A percentile compares a stretch with the other conserved stretches of the same genome.
These are phyloP conservation scores for Liriodendron chinense DNA, from an alignment of 164 flowering plant species.

Conservation along the genomic window DNA sequence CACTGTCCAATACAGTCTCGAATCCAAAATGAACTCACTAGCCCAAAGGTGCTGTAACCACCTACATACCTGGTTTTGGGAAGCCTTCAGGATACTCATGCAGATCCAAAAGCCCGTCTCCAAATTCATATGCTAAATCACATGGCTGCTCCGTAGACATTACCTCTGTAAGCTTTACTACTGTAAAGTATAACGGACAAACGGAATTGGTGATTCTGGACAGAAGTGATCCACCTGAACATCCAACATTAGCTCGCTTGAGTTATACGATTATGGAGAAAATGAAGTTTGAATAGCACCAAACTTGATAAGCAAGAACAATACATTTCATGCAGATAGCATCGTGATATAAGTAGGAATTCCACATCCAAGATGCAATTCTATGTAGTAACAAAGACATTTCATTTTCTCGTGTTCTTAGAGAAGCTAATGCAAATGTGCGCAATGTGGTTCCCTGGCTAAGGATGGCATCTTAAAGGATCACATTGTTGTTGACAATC, in stretches of 20 bases:
- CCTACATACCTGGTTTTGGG: slow-evolving; percentile 52
- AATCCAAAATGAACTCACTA: too few species aligned
- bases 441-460: too few species aligned
- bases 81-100: slow-evolving; percentile 57
- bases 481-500: too few species aligned
- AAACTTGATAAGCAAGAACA: neutral
- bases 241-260: neutral
- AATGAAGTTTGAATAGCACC: neutral
- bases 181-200: slow-evolving; percentile 60
- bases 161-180: slow-evolving; percentile 52
- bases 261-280: neutral
- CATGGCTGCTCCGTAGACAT: slow-evolving; percentile 85
- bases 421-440: too few species aligned
- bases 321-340: too few species aligned
- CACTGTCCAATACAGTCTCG: neutral
- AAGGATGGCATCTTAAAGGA: too few species aligned
- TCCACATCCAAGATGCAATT: too few species aligned
- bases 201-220: slow-evolving; percentile 32
- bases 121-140: slow-evolving; percentile 76
- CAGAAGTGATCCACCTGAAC: slow-evolving; percentile 46
- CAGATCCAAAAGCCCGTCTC: slow-evolving; percentile 63
- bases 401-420: too few species aligned
- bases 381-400: too few species aligned
- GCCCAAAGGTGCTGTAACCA: too few species aligned
- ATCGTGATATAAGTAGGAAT: too few species aligned